Evolutionary conservation across 345 rosid genomes (phyloP).

Genomic region (Pistacia integerrima): DNA sequence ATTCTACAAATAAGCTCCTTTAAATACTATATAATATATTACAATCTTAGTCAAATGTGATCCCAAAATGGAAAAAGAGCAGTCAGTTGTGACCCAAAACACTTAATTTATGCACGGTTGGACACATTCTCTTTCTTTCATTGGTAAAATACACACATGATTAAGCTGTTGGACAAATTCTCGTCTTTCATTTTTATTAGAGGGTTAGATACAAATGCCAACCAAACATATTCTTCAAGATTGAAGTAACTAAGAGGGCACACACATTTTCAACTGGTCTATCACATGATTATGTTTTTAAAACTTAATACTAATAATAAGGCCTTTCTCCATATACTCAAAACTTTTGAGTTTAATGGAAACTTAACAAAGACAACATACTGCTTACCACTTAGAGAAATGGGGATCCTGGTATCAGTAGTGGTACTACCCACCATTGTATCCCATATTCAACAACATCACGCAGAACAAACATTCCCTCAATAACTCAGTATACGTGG

Average conservation of each 20-base stretch:
- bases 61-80: background rate
- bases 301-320: background rate
- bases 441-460: background rate
- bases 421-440: background rate
- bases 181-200: background rate
- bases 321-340: background rate
- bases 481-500: background rate
- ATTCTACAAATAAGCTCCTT: slow-evolving; percentile 14
- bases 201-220: background rate
- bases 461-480: background rate
- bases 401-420: background rate
- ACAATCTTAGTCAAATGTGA: background rate
- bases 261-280: background rate
- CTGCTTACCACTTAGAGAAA: background rate
- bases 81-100: background rate
- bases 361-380: too few species aligned
- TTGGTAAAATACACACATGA: background rate
- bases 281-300: background rate
- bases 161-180: background rate
- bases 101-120: background rate
- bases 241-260: background rate
- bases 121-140: background rate
- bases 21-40: background rate
- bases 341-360: background rate
- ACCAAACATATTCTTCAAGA: background rate